Conservation (phyloP, 208 protist genomes). For the Blastocrithidia nonstop region DNA sequence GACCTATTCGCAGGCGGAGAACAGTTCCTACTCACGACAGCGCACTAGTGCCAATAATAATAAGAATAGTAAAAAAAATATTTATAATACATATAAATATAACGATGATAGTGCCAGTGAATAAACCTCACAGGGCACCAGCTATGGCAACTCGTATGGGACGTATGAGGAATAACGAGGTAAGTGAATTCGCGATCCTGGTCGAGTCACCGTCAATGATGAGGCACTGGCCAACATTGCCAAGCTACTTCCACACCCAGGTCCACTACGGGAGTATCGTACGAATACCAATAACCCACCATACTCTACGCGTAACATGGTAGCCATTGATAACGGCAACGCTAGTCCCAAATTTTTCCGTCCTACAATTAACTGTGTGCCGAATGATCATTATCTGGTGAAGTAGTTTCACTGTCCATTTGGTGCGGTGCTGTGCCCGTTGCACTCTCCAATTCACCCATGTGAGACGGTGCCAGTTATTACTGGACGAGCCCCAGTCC, state of each 20-base stretch:
- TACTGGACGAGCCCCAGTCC: slow-evolving; percentile 45
- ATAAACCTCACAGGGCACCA: too few relatives aligned
- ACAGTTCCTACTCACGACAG: too few relatives aligned
- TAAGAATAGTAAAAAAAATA: not conserved
- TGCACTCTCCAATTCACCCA: slow-evolving; percentile 40
- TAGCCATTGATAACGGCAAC: slow-evolving; percentile 79
- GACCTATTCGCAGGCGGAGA: too few relatives aligned
- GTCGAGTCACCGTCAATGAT: too few relatives aligned
- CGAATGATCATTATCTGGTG: slow-evolving; percentile 30
- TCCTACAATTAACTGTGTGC: slow-evolving; percentile 39
- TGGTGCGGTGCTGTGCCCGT: slow-evolving; percentile 70
- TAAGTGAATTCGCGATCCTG: too few relatives aligned
- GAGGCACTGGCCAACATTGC: too few relatives aligned
- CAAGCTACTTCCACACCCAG: too few relatives aligned
- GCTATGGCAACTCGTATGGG: too few relatives aligned
- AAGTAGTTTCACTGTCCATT: slow-evolving; percentile 64
- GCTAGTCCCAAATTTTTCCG: slow-evolving; percentile 84
- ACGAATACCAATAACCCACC: slow-evolving; percentile 48
- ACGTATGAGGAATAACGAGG: too few relatives aligned
- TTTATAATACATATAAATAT: not conserved
- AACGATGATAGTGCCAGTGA: not conserved
- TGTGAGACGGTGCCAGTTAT: slow-evolving; percentile 58
- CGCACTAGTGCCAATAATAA: slow-evolving; percentile 1
- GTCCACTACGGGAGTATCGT: too few relatives aligned
- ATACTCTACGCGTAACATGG: slow-evolving; percentile 51